Conservation (phyloP, 257 asterid species). For the Thymus mandschuricus region DNA sequence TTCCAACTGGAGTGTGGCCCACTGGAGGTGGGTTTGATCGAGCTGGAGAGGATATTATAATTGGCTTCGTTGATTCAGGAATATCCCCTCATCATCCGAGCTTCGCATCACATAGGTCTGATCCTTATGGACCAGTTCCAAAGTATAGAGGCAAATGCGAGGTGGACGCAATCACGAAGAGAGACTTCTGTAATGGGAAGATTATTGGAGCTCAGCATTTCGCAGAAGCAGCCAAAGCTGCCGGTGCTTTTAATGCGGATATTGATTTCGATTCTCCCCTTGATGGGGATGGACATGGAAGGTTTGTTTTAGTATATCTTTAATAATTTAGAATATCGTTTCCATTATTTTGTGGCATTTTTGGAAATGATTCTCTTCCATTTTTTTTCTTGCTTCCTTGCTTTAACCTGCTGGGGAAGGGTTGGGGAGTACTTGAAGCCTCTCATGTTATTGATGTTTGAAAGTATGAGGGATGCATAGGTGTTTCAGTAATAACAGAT, state of each 20-base stretch:
- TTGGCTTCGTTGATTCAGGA: conserved; percentile 97
- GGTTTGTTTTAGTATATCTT: conserved; percentile 48
- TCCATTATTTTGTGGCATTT: conserved; percentile 1
- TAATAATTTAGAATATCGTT: neutral
- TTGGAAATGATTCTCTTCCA: neutral
- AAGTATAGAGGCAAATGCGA: conserved; percentile 94
- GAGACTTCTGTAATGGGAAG: conserved; percentile 87
- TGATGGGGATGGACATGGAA: conserved; percentile 99
- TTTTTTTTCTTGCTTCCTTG: neutral
- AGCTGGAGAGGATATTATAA: conserved; percentile 95
- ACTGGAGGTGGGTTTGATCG: conserved; percentile 92
- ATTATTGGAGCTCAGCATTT: conserved; percentile 98
- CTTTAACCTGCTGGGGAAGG: neutral
- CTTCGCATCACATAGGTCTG: conserved; percentile 67
- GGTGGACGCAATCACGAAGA: conserved; percentile 73
- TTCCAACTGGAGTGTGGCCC: conserved; percentile 99
- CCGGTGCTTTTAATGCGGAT: conserved; percentile 85
- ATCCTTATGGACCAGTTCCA: conserved; percentile 86
- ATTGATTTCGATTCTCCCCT: conserved; percentile 87
- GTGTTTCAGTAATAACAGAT: conserved; percentile 1
- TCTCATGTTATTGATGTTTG: neutral
- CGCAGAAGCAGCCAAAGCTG: conserved; percentile 92
- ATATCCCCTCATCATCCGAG: conserved; percentile 93
- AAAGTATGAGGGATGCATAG: neutral
- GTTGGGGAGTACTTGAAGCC: neutral